Evolutionary conservation across 345 rosid species (phyloP), one percentile per base, ranked within the genome.

Genomic region (Abelmoschus esculentus): DNA sequence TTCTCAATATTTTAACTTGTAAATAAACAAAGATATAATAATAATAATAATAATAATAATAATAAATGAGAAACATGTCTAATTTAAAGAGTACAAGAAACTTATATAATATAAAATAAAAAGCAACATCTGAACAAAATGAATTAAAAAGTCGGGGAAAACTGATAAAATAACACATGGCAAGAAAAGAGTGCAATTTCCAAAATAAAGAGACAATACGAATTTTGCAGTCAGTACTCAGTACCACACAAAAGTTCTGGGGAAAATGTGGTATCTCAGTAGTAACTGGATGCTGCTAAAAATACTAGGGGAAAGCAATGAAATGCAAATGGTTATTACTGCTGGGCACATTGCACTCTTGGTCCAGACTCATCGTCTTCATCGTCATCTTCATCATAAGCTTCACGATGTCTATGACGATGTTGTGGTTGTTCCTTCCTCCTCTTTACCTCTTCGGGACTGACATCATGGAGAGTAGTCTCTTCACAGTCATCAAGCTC

Each of bases 341-440:
- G 96, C 73, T 89, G 96, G 15, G 91, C 91, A 50, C 96, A 89
- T 66, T 89, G 96, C 67, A 89, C 87, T 71, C 90, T 81, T 64
- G 83, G 88, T 66, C 66, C 32, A 6, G 75, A 58, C 32, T 76
- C 34, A 44, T 74, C 86, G 10, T 86, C 42, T 1, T 38, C 86
- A 19, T 86, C 87, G 0, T 54, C 83, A 61, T 86, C 91, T 0
- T 86, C 90, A n/a, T 86, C 90, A 14, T 57, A 86, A 15, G 90
- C 88, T 75, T 82, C 91, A 44, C 73, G 87, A 14, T 79, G 85
- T 14, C 54, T 49, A 49, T 78, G 86, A 14, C 77, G 78, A 14
- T 77, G 86, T n/a, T 76, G 86, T 49, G 77, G 84, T 59, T 80
- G 84, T 18, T 76, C 81, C 77, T 80, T 85, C 69, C 86, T 60